Percentiles rank a stretch among this genome's conserved stretches.
Evolutionary conservation across 2,329 filamentous ascomycete species (phyloP).

Genomic region (Aspergillus ibericus): DNA sequence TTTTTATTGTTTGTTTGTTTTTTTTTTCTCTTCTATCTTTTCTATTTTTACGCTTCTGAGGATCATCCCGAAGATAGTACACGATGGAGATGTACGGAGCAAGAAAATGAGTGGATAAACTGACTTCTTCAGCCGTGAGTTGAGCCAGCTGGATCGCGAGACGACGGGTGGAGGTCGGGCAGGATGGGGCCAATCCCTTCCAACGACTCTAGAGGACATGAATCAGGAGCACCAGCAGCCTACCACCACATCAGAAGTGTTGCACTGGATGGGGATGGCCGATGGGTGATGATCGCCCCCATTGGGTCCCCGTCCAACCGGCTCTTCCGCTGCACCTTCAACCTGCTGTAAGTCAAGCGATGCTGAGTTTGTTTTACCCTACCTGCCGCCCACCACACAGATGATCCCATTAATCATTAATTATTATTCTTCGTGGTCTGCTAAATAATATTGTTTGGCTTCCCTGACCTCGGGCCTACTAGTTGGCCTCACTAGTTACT

Average conservation of each 20-base stretch:
- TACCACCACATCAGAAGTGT: not conserved
- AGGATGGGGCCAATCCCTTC: not conserved
- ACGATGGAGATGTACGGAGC: not conserved
- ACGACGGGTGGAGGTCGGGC: not conserved
- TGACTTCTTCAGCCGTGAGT: not conserved
- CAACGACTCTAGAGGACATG: not conserved
- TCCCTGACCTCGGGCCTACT: not conserved
- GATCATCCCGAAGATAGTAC: not conserved
- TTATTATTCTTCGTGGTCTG: not conserved
- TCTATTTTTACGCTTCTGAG: too few relatives aligned
- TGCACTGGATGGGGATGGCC: constrained; percentile 4
- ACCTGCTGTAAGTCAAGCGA: not conserved
- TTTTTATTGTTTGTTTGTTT: too few relatives aligned
- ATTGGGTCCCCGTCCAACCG: constrained; percentile 8
- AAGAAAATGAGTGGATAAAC: not conserved
- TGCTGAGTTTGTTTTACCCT: constrained; percentile 2
- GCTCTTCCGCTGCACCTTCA: constrained; percentile 13
- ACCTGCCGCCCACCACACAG: not conserved
- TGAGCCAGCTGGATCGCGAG: not conserved
- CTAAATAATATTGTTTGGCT: not conserved
- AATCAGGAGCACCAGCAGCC: not conserved
- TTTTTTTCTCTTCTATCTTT: too few relatives aligned
- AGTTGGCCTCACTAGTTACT: not conserved
- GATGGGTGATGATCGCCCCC: not conserved
- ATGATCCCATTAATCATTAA: not conserved